Evolutionary conservation across 164 flowering plant genomes (phyloP).

Genomic region (Magnolia officinalis): DNA sequence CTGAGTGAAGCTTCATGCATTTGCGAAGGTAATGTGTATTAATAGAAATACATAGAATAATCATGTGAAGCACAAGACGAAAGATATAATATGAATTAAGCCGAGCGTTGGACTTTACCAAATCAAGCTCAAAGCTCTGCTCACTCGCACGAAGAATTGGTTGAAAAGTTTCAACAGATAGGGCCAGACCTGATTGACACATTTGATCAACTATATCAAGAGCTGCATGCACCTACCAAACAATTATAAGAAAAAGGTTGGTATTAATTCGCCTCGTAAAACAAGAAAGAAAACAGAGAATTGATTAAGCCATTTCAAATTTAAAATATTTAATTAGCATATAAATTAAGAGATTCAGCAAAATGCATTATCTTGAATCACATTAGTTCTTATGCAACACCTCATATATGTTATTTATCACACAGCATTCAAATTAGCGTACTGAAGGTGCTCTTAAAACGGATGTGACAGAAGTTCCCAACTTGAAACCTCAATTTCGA

Average conservation of each 20-base stretch:
- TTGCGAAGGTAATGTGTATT: no score
- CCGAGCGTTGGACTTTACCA: constrained; percentile 43
- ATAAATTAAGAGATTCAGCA: not conserved
- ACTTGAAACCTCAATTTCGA: not conserved
- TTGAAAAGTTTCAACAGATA: constrained; percentile 41
- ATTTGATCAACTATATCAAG: constrained; percentile 65
- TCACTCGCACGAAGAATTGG: constrained; percentile 55
- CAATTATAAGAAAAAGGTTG: not conserved
- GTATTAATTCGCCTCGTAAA: not conserved
- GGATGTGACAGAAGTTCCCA: not conserved
- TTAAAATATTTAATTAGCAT: not conserved
- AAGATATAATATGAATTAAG: not conserved
- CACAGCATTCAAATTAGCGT: not conserved
- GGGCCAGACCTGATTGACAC: constrained; percentile 42
- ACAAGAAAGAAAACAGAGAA: not conserved
- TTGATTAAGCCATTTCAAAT: not conserved
- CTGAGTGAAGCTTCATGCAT: not conserved
- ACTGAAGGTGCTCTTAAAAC: not conserved
- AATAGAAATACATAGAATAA: not conserved
- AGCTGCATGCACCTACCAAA: constrained; percentile 63
- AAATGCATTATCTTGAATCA: not conserved
- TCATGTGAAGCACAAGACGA: not conserved
- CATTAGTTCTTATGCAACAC: not conserved
- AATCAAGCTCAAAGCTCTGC: constrained; percentile 50
- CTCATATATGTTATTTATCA: not conserved